A percentile compares a stretch with the other conserved stretches of the same genome.
Conservation (phyloP, 2,329 filamentous ascomycete genomes). For the Aspergillus eucalypticola region DNA sequence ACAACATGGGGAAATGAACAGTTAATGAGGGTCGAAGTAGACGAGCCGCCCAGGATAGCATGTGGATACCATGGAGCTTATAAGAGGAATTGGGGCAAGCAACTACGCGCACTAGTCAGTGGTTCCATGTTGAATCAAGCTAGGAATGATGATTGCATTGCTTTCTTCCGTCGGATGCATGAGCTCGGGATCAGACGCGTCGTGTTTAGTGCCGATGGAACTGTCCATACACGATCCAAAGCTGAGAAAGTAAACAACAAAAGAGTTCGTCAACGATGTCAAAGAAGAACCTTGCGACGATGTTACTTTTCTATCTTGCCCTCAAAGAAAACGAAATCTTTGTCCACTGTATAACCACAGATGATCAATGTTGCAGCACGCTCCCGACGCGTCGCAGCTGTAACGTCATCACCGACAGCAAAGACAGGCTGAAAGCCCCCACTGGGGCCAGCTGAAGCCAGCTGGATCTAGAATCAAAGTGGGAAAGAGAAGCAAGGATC, state of each 20-base stretch:
- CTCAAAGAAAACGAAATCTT: too few species aligned
- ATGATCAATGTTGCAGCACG: not conserved
- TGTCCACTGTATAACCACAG: not conserved
- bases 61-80: not conserved
- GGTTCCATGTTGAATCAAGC: not conserved
- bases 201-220: not conserved
- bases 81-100: not conserved
- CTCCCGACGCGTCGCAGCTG: not conserved
- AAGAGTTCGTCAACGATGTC: too few species aligned
- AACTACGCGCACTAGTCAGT: not conserved
- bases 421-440: not conserved
- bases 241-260: too few species aligned
- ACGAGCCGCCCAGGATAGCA: not conserved
- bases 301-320: too few species aligned
- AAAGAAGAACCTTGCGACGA: too few species aligned
- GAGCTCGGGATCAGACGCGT: not conserved
- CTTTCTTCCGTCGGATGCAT: not conserved
- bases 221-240: too few species aligned
- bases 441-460: not conserved
- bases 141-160: not conserved
- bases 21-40: not conserved
- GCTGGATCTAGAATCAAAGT: not conserved
- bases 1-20: not conserved
- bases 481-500: not conserved
- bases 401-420: constrained; percentile 1